Evolutionary conservation across 768 basidiomycete species (phyloP).

Genomic region (Collybia sp.): DNA sequence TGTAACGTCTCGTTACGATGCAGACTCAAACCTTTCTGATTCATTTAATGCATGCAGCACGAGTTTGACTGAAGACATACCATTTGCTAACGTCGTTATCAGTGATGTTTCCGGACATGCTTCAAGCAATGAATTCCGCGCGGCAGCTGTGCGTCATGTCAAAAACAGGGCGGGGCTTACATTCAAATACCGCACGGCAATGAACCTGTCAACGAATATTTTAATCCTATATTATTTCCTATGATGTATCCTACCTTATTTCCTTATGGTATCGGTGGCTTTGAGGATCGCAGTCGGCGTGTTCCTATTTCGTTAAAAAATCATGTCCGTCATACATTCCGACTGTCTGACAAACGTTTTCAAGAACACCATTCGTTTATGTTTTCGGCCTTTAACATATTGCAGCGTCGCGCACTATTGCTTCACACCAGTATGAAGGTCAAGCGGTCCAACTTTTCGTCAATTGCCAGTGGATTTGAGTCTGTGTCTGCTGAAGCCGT

Average conservation of each 20-base stretch:
- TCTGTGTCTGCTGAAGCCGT: conserved; percentile 63
- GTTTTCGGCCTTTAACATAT: conserved; percentile 35
- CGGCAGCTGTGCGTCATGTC: no score
- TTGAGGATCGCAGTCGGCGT: conserved; percentile 22
- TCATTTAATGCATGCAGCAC: no score
- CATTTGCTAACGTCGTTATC: no score
- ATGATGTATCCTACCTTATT: conserved; percentile 37
- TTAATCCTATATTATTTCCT: conserved; percentile 31
- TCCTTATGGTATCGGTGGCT: conserved; percentile 38
- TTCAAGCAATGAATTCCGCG: no score
- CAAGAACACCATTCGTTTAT: conserved; percentile 35
- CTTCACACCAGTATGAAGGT: conserved; percentile 27
- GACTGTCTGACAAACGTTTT: conserved; percentile 24
- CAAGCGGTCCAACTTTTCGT: conserved; percentile 15
- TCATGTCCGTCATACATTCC: conserved; percentile 29
- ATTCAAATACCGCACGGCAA: conserved; percentile 26
- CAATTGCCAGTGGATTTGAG: conserved; percentile 18
- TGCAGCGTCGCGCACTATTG: conserved; percentile 26
- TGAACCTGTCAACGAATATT: conserved; percentile 27
- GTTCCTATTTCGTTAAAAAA: conserved; percentile 19
- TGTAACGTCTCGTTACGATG: no score
- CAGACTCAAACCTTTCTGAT: no score
- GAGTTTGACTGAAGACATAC: no score
- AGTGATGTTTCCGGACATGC: no score
- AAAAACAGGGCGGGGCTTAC: no score